Base-by-base conservation (phyloP, 192 early-diverging fungal species). In the Pilobolus umbonatus region DNA sequence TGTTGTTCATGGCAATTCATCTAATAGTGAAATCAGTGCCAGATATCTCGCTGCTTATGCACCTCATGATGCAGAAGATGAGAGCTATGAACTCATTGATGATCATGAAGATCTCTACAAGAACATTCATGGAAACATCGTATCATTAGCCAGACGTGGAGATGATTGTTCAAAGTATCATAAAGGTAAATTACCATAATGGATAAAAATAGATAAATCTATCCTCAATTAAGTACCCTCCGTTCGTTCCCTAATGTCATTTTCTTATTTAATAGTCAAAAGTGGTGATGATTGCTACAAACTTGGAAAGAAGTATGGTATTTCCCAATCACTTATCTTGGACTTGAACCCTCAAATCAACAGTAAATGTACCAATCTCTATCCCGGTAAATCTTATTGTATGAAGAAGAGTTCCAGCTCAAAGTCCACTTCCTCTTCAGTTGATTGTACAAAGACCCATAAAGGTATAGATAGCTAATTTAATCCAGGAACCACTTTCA, bases 341-440 rank as follows among this genome's bases (percentile, higher is more conserved):
- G 45, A 36, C 15, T 58, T 47, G 49, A 69, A 69, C 24, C n/a
- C 40, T 36, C 61, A 59, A 34, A 6, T 69, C 12, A 64, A 69
- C 29, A 30, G 11, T 15, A 30, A 69, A 39, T 69, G 61, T 35
- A 47, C 61, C 14, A 69, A 69, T 26, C 31, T 69, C 11, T 49
- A 54, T 15, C 21, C 51, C 36, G 53, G 51, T 30, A 63, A 69
- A 44, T 28, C 43, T 17, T 69, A 69, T 40, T 65, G 63, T 50
- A 56, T 65, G 22, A 34, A 30, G 34, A 39, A 4, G 12, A 6
- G 29, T 22, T 39, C 10, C 1, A 22, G 21, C 43, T 10, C 24
- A 14, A 10, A 25, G 1, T 14, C 35, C 32, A 54, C 21, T 30
- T 28, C 40, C 0, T 44, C 17, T 17, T 12, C 28, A 21, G 6